Evolutionary conservation across 257 asterid genomes (phyloP).

Genomic region (Solanum sejunctum): DNA sequence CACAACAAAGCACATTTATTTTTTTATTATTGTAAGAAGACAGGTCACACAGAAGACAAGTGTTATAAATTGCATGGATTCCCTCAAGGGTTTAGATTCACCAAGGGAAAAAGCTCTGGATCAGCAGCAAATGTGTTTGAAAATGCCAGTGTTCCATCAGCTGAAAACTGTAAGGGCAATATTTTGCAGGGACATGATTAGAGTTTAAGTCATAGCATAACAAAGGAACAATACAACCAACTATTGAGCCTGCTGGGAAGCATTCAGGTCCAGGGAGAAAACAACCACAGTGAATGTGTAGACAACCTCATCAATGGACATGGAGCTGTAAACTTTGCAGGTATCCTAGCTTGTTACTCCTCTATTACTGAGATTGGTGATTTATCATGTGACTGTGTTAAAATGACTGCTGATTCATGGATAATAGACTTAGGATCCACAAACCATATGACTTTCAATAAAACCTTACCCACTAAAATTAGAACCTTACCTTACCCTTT

Average conservation of each 20-base stretch:
- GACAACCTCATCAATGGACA: no score
- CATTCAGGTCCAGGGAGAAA: no score
- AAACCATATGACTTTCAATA: neutral
- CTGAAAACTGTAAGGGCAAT: no score
- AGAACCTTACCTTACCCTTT: neutral
- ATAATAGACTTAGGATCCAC: neutral
- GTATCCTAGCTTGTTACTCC: neutral
- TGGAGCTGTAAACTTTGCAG: neutral
- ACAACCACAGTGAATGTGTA: no score
- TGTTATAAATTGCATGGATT: neutral
- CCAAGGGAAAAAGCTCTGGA: neutral
- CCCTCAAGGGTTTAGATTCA: neutral
- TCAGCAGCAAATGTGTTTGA: no score
- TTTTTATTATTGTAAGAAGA: neutral
- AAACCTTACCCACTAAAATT: no score
- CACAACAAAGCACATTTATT: no score
- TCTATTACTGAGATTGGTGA: no score
- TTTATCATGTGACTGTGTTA: neutral
- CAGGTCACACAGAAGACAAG: neutral
- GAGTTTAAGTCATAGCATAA: no score
- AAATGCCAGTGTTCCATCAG: rapidly evolving
- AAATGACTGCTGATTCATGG: neutral
- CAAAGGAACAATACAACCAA: no score
- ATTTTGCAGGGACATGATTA: no score
- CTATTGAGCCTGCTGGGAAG: no score